Evolutionary conservation across 1,284 basidiomycete genomes (phyloP), one percentile per base, ranked within the genome.

Genomic region (Singerocomus rubriflavus): DNA sequence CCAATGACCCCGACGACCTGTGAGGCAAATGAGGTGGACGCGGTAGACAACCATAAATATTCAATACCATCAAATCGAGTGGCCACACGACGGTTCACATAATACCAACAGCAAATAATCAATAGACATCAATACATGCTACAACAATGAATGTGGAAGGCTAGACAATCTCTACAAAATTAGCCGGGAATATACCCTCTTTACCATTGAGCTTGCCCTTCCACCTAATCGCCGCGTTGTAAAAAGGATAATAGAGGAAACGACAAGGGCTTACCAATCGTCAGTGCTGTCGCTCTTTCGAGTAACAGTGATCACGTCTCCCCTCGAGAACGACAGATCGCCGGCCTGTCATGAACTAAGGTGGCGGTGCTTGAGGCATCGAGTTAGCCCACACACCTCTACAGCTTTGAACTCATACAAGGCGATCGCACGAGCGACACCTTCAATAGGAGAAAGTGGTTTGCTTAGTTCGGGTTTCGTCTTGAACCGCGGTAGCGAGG

Each of bases 291-390:
- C 79, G 53, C 84, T 92, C 71, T 82, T 88, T 64, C 87, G 77
- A 16, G 83, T 80, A 14, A 96, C 77, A 10, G 73, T 77, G 49
- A 97, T 85, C 14, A 94, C 78, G 56, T 95, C 85, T 1, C 91
- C 91, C 66, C 88, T 91, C n/a, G 72, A 76, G 66, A 97, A 90
- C 1, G 87, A 85, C 37, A 97, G 66, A 69, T 97, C 93, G 2
- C 89, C 92, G 11, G 73, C 59, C 85, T 91, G 54, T 51, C 17
- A 4, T 21, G 6, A 16, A 36, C 25, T 54, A 29, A 56, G 44
- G 13, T 43, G 25, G 54, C 25, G 48, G 49, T 44, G 41, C 17
- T 30, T 21, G 6, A 14, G 5, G 26, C n/a, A 48, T 25, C n/a
- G 21, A 52, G 37, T 50, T 39, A 32, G 36, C 51, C 13, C 32